Percentiles rank a stretch among this genome's conserved stretches.
Evolutionary conservation across 2,329 filamentous ascomycete genomes (phyloP).

Genomic region (Aspergillus thermomutatus): DNA sequence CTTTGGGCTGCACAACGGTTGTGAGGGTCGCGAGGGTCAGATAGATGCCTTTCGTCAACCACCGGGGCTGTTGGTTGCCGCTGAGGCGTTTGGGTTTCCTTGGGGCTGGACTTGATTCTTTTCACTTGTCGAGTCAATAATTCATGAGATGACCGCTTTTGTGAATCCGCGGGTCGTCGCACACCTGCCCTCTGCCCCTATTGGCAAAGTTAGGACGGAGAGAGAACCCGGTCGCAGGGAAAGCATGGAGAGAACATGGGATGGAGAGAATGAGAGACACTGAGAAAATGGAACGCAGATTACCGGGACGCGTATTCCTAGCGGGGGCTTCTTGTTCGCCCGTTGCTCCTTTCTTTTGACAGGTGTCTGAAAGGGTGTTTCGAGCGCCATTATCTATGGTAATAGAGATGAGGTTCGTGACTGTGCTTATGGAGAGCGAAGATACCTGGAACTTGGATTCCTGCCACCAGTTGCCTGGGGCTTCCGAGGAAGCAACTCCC

Average conservation of each 20-base stretch:
- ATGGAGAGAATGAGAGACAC: neutral
- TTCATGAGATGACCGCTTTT: neutral
- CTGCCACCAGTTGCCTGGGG: neutral
- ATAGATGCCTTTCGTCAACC: neutral
- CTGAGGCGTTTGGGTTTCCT: neutral
- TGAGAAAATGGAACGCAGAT: neutral
- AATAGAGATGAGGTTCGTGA: neutral
- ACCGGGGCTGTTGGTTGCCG: neutral
- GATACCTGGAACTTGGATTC: neutral
- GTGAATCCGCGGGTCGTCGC: neutral
- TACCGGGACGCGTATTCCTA: neutral
- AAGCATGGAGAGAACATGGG: neutral
- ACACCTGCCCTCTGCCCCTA: neutral
- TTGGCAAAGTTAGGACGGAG: neutral
- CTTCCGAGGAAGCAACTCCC: neutral
- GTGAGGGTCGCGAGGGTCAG: neutral
- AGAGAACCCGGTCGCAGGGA: neutral
- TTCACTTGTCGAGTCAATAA: neutral
- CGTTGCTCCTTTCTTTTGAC: neutral
- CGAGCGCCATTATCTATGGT: neutral
- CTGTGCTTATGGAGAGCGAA: neutral
- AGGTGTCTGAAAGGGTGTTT: neutral
- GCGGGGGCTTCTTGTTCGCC: neutral
- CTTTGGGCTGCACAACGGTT: neutral
- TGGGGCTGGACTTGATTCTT: neutral